Percentiles rank a stretch among this genome's conserved stretches.
phyloP scores from a whole-genome alignment of 2,329 filamentous ascomycete species.

The Sporothrix humicola region DNA sequence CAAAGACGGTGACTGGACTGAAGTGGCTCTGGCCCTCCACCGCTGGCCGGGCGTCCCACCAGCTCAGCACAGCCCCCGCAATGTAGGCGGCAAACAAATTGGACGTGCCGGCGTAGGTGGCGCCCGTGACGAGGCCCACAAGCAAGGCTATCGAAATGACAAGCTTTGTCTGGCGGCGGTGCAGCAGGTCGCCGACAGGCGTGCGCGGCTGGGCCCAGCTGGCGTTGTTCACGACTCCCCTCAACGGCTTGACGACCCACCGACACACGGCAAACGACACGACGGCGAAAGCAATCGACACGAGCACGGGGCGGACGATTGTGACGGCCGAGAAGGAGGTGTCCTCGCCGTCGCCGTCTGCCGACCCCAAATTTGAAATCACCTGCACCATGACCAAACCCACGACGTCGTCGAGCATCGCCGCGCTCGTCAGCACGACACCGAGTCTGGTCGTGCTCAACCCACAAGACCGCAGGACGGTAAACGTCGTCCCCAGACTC shows the following conservation, averaged over 20 bases:
- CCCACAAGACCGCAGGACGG: constrained; percentile 54
- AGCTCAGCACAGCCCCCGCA: constrained; percentile 63
- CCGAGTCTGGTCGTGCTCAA: constrained; percentile 56
- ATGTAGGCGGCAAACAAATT: constrained; percentile 68
- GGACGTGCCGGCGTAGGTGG: constrained; percentile 67
- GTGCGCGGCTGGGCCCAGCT: constrained; percentile 41
- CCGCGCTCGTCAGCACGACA: constrained; percentile 70
- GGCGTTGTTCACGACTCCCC: constrained; percentile 44
- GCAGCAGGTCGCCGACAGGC: constrained; percentile 41
- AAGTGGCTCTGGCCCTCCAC: too few species aligned
- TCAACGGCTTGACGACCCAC: constrained; percentile 52
- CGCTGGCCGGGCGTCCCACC: constrained; percentile 55
- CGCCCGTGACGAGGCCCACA: constrained; percentile 54
- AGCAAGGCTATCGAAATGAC: constrained; percentile 57
- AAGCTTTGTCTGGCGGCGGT: constrained; percentile 48
- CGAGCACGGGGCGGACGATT: constrained; percentile 53
- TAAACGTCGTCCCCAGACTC: constrained; percentile 73
- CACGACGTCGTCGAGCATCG: constrained; percentile 82
- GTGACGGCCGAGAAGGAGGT: constrained; percentile 42
- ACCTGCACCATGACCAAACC: constrained; percentile 79
- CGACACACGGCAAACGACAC: constrained; percentile 55
- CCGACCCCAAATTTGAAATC: constrained; percentile 66
- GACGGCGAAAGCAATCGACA: constrained; percentile 59
- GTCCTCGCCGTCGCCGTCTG: constrained; percentile 27
- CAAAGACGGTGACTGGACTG: too few species aligned